Conservation (phyloP, 257 asterid genomes). For the Solanum ahanhuiri region DNA sequence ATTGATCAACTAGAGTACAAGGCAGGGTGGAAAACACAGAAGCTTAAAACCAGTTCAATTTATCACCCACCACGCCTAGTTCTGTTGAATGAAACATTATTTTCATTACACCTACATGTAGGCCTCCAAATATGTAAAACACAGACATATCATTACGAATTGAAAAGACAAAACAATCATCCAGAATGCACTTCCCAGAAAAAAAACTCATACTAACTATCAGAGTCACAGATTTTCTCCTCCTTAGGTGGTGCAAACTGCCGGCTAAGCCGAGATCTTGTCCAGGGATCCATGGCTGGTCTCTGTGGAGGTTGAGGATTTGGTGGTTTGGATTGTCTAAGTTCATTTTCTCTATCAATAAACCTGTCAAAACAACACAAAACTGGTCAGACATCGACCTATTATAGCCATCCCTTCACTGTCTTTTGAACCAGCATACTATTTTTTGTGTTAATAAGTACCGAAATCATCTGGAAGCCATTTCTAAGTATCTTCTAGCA, state of each 20-base stretch:
- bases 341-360: slow-evolving; percentile 90
- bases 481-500: neutral
- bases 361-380: slow-evolving; percentile 35
- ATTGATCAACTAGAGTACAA: neutral
- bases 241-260: slow-evolving; percentile 84
- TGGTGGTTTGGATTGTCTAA: slow-evolving; percentile 80
- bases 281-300: slow-evolving; percentile 85
- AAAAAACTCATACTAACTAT: slow-evolving; percentile 14
- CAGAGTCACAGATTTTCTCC: slow-evolving; percentile 43
- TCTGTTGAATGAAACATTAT: neutral
- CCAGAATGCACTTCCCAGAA: neutral
- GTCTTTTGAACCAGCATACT: neutral
- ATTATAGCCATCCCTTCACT: neutral
- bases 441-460: neutral
- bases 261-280: slow-evolving; percentile 75
- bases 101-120: neutral
- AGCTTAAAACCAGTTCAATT: neutral
- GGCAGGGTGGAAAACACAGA: neutral
- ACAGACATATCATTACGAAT: neutral
- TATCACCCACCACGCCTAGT: neutral
- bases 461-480: neutral
- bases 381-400: neutral
- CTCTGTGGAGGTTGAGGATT: slow-evolving; percentile 62
- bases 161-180: neutral
- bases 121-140: neutral